Percentiles rank a stretch among this genome's conserved stretches.
Conservation (phyloP, 768 basidiomycete species). For the Collybiopsis luxurians region DNA sequence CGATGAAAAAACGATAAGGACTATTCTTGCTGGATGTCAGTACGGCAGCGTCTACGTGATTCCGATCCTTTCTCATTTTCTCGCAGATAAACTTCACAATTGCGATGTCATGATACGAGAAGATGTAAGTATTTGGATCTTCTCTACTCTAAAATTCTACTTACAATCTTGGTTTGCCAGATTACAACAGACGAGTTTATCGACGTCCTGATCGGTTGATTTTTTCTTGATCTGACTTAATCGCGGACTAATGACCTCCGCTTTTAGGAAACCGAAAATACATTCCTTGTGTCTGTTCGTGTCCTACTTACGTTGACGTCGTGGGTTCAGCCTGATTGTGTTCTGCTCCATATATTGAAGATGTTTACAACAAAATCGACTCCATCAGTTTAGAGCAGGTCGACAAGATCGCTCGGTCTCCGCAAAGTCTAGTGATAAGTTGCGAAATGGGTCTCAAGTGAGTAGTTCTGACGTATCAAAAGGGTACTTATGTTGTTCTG, state of each 20-base stretch:
- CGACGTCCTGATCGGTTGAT: conserved; percentile 92
- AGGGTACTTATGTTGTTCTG: conserved; percentile 7
- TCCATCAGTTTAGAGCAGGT: conserved; percentile 80
- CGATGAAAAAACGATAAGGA: conserved; percentile 92
- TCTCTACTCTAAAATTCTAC: conserved; percentile 1
- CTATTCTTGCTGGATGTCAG: conserved; percentile 86
- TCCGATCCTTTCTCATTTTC: neutral
- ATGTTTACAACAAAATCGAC: conserved; percentile 98
- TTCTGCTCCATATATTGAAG: conserved; percentile 32
- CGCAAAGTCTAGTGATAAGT: conserved; percentile 90
- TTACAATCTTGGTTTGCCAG: conserved; percentile 34
- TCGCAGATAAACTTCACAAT: conserved; percentile 81
- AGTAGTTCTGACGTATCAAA: conserved; percentile 15
- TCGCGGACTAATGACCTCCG: neutral
- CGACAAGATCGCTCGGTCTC: conserved; percentile 78
- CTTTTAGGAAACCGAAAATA: conserved; percentile 86
- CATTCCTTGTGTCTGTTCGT: conserved; percentile 84
- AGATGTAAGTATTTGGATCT: conserved; percentile 58
- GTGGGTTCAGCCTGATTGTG: neutral
- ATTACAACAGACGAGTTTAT: conserved; percentile 97
- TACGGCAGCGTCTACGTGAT: no score
- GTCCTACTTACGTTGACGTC: neutral
- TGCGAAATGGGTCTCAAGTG: conserved; percentile 94
- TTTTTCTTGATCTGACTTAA: conserved; percentile 1
- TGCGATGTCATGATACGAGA: conserved; percentile 99